These are phyloP conservation scores for Trypanosoma rangeli DNA, from an alignment of 208 protist genomes.

Conservation along the genomic window DNA sequence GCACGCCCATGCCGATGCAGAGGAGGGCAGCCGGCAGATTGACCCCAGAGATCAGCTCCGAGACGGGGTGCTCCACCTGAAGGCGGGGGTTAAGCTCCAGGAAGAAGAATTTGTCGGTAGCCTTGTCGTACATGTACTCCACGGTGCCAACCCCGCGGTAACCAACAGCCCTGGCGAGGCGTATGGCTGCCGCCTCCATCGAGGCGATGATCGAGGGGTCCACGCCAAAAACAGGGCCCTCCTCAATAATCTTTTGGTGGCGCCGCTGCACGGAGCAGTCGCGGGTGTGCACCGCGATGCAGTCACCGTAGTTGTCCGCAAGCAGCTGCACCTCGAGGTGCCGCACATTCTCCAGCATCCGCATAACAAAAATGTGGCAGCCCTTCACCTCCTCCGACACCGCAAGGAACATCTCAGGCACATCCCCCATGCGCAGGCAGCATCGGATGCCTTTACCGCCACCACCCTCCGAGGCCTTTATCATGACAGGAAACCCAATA, in stretches of 20 bases:
- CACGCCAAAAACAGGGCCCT: conserved; percentile 93
- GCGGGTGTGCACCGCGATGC: conserved; percentile 93
- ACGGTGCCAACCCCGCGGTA: conserved; percentile 96
- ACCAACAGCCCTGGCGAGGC: conserved; percentile 91
- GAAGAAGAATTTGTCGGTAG: conserved; percentile 92
- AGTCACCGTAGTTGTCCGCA: conserved; percentile 94
- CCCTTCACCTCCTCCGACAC: conserved; percentile 96
- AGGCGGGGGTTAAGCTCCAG: conserved; percentile 98
- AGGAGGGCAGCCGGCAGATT: conserved; percentile 96
- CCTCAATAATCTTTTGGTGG: conserved; percentile 98
- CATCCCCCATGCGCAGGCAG: conserved; percentile 77
- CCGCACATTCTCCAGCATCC: conserved; percentile 89
- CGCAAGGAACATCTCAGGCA: conserved; percentile 83
- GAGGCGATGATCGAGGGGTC: conserved; percentile 62
- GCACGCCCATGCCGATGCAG: conserved; percentile 97
- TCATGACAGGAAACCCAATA: conserved; percentile 98
- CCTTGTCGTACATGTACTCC: conserved; percentile 96
- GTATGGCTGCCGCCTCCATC: conserved; percentile 95
- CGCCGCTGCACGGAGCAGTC: conserved; percentile 99
- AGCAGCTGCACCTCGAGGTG: conserved; percentile 98
- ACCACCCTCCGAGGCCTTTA: conserved; percentile 98
- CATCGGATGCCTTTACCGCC: conserved; percentile 98
- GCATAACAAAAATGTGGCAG: conserved; percentile 98
- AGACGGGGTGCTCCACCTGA: conserved; percentile 98
- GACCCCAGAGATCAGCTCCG: conserved; percentile 95